These are phyloP conservation scores for Paramecium pentaurelia DNA, from an alignment of 73 alveolate genomes.

Conservation along the genomic window DNA sequence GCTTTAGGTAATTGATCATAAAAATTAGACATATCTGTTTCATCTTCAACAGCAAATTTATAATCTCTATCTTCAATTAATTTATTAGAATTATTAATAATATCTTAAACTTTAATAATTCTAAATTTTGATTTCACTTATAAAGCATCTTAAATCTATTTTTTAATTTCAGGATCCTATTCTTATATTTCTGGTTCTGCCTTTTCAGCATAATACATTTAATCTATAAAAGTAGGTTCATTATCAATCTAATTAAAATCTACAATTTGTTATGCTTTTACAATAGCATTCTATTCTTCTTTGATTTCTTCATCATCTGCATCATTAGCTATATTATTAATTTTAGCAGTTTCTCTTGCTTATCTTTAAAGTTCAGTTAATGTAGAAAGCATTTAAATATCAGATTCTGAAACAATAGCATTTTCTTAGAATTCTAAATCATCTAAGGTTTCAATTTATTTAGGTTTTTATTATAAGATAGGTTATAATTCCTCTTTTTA, in stretches of 20 bases:
- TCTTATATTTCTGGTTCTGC: neutral
- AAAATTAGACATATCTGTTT: slow-evolving; percentile 44
- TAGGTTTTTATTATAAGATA: neutral
- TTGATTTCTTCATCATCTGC: neutral
- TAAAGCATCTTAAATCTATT: neutral
- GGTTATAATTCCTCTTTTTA: neutral
- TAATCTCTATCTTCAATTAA: neutral
- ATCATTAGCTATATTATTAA: neutral
- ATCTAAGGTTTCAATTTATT: neutral
- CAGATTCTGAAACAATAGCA: neutral
- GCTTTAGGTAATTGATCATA: slow-evolving; percentile 42
- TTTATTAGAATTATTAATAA: neutral
- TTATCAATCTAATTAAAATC: neutral
- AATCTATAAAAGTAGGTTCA: neutral
- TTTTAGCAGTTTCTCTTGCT: slow-evolving; percentile 3
- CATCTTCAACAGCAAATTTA: slow-evolving; percentile 42
- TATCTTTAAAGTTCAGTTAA: neutral
- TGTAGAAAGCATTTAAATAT: neutral
- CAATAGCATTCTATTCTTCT: neutral
- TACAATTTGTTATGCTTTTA: neutral
- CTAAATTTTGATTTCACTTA: neutral
- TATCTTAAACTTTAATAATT: neutral
- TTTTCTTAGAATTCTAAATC: slow-evolving; percentile 7
- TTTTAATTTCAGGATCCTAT: neutral
- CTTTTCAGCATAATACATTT: neutral